Percentiles rank a stretch among this genome's conserved stretches.
Evolutionary conservation across 257 asterid species (phyloP).

Genomic region (Leptodermis oblonga): DNA sequence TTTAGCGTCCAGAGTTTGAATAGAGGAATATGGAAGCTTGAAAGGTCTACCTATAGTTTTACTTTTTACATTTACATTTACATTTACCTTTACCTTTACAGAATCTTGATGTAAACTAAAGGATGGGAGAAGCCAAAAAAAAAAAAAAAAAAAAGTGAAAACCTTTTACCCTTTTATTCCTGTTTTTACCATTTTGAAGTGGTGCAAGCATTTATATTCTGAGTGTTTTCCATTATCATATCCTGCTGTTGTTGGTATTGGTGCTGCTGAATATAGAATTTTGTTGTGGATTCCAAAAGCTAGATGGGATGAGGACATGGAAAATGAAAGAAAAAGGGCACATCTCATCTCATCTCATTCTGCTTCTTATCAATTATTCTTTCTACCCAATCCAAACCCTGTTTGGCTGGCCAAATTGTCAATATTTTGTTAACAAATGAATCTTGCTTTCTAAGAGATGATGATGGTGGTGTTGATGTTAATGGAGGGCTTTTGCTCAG

Average conservation of each 20-base stretch:
- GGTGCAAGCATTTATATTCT: neutral
- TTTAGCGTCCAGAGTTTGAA: constrained; percentile 16
- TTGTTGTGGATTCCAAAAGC: constrained; percentile 46
- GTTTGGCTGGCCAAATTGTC: constrained; percentile 16
- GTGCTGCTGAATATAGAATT: constrained; percentile 19
- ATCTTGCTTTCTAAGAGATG: constrained; percentile 49
- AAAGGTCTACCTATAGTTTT: neutral
- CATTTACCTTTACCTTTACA: too few relatives aligned
- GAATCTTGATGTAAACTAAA: too few relatives aligned
- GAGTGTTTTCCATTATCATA: constrained; percentile 18
- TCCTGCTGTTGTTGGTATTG: constrained; percentile 16
- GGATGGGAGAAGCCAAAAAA: too few relatives aligned
- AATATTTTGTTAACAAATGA: constrained; percentile 28
- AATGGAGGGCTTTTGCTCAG: constrained; percentile 13
- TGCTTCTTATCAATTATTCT: constrained; percentile 17
- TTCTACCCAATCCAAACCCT: constrained; percentile 24
- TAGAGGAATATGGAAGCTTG: constrained; percentile 13
- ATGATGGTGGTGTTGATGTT: constrained; percentile 25
- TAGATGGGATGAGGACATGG: constrained; percentile 39
- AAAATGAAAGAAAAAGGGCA: constrained; percentile 13
- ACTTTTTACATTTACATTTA: neutral
- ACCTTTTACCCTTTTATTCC: neutral
- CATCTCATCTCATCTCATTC: neutral
- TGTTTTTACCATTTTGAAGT: constrained; percentile 3
- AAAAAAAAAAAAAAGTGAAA: too few relatives aligned